Base-by-base conservation (phyloP, 2,329 filamentous ascomycete species). In the Biscogniauxia sp. region DNA sequence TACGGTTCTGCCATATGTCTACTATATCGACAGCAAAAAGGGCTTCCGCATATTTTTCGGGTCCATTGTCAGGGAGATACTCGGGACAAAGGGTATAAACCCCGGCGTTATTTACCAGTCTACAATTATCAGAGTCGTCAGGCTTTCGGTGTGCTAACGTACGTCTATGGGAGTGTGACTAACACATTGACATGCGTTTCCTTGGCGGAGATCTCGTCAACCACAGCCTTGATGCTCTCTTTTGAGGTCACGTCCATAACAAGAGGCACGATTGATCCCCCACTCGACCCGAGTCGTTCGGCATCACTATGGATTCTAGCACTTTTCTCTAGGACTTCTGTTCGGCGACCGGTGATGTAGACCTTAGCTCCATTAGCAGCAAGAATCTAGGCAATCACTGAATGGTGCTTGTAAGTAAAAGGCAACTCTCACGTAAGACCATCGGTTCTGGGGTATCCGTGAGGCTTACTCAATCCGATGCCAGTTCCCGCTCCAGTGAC, bases 71-170 rank as follows among this genome's bases (percentile, higher is more conserved):
- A 0, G 69, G 62, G 7, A 49, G 57, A 13, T 59, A 64, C 1
- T 25, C n/a, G 5, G 62, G 54, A 1, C 65, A 61, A 0, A 55
- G 53, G 20, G 50, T 61, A 55, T 54, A 82, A 57, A 84, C 77
- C 1, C 82, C 81, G 7, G 81, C 81, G 58, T 83, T 83, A 69
- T 83, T 84, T 20, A 84, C 79, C 7, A 84, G 74, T 25, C 71
- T 73, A 19, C 17, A 1, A 1, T 45, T 45, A n/a, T 45, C 17
- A 17, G 17, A n/a, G 15, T 45, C 17, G 5, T 45, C 11, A 17
- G 37, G 17, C n/a, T 45, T n/a, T 45, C 49, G 20, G 9, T 50
- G 17, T 19, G 17, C 45, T 9, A 7, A n/a, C 11, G 13, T 20
- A 50, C 45, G 17, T 20, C 45, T 23, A 51, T 51, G 15, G 19